Conservation (phyloP, 768 basidiomycete genomes). For the Hygrocybe coccinea region DNA sequence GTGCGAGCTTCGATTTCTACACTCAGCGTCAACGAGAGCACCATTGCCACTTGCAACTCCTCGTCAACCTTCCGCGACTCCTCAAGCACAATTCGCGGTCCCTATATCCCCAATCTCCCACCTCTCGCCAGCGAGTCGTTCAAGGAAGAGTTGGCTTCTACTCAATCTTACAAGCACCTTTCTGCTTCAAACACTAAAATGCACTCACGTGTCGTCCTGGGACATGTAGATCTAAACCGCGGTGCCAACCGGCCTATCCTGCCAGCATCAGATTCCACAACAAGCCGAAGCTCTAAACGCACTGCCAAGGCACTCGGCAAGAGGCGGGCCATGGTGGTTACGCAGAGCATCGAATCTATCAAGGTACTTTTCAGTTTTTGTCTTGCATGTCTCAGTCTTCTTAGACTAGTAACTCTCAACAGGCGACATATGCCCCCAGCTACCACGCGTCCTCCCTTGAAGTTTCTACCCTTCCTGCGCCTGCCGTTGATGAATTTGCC, state of each 20-base stretch:
- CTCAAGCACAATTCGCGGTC: conserved; percentile 4
- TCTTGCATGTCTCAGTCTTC: neutral
- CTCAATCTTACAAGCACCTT: conserved; percentile 8
- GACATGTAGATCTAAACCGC: conserved; percentile 13
- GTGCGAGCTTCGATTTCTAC: neutral
- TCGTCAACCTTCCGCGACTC: neutral
- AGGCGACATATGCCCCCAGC: neutral
- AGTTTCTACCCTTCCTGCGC: neutral
- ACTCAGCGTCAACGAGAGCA: neutral
- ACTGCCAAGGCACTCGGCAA: conserved; percentile 1
- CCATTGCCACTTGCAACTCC: neutral
- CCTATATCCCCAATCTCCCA: conserved; percentile 3
- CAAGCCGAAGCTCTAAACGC: neutral
- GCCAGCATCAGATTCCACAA: neutral
- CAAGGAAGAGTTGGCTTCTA: conserved; percentile 16
- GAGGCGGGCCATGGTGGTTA: conserved; percentile 1
- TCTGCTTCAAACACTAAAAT: conserved; percentile 4
- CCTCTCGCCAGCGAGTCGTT: conserved; percentile 19
- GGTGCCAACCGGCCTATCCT: conserved; percentile 7
- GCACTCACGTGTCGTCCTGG: conserved; percentile 9
- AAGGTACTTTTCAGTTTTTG: neutral
- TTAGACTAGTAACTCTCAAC: neutral
- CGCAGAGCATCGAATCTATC: conserved; percentile 2
- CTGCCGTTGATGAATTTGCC: neutral
- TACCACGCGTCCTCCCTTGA: neutral